Conservation (phyloP, 176 grass and related monocot genomes). For the Elymus sibiricus region DNA sequence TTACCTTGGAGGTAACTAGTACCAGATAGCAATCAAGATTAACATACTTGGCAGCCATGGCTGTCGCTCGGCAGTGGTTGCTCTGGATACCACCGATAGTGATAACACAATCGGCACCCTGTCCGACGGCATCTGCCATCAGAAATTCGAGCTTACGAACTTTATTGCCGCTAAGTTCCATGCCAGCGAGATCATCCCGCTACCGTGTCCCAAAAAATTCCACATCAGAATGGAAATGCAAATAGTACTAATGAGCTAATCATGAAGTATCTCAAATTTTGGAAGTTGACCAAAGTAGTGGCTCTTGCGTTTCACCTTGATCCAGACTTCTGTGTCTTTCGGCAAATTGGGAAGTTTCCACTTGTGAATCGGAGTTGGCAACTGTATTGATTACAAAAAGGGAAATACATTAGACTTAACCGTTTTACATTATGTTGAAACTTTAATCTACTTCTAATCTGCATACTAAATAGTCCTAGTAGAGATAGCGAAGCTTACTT, state of each 20-base stretch:
- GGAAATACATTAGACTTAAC: too few relatives aligned
- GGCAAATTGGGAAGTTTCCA: constrained; percentile 93
- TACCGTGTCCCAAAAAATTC: constrained; percentile 11
- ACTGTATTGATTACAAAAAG: constrained; percentile 36
- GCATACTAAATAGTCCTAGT: not conserved
- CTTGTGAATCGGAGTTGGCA: constrained; percentile 92
- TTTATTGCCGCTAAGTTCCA: constrained; percentile 96
- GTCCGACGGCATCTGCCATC: constrained; percentile 58
- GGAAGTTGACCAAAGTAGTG: not conserved
- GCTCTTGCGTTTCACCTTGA: constrained; percentile 58
- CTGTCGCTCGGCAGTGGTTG: constrained; percentile 84
- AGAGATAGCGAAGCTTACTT: constrained; percentile 37
- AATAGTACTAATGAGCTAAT: not conserved
- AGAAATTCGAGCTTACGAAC: constrained; percentile 93
- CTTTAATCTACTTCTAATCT: too few relatives aligned
- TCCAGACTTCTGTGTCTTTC: constrained; percentile 90
- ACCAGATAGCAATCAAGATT: constrained; percentile 91
- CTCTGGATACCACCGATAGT: constrained; percentile 94
- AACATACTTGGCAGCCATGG: constrained; percentile 78
- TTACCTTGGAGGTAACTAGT: constrained; percentile 81
- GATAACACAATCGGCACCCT: constrained; percentile 69
- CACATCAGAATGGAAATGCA: constrained; percentile 6
- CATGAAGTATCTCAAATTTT: too few relatives aligned
- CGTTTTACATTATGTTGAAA: too few relatives aligned
- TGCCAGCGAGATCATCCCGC: constrained; percentile 90